Evolutionary conservation across 805 yeast species (phyloP), one percentile per base, ranked within the genome.

Genomic region (Starmerella geochares): DNA sequence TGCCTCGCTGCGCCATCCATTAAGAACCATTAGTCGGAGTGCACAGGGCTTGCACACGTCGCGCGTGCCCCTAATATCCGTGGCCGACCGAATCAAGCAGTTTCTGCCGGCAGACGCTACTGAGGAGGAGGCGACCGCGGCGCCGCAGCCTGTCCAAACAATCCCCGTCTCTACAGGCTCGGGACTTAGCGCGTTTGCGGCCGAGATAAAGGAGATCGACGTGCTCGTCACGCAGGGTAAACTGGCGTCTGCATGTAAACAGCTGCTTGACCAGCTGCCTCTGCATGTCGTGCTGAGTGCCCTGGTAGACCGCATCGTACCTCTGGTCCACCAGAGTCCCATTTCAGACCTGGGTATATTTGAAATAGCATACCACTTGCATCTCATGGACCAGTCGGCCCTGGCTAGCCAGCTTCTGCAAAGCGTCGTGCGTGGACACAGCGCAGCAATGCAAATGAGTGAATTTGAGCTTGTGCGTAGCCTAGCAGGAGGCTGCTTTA

Each of bases 351-450:
- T 55, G 23, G 57, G 57, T 6, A 33, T 55, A 3, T 37, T 46
- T 3, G 55, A 54, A 37, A 33, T 60, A 24, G 52, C 49, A 19
- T 47, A 29, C 11, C 54, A 46, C 13, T 41, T 59, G 28, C 29
- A 46, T n/a, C 16, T 41, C 5, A 14, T 40, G 17, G 58, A 51
- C 9, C 55, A 56, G 11, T 48, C 36, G 13, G 51, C 54, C 10
- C 52, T 60, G 11, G 60, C 59, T 5, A 27, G 31, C 3, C 62
- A 59, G 36, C 35, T 57, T 7, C 39, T 57, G 14, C 48, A 39
- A 10, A 59, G 44, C 13, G 44, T 19, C 10, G 5, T 14, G 5
- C 31, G 33, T n/a, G 21, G 6, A 11, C 8, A 10, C n/a, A 11
- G 25, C 17, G 6, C 19, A 3, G 6, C 21, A 7, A n/a, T 19